Conservation (phyloP, 1,284 basidiomycete genomes). For the Phylloboletellus chloephorus region DNA sequence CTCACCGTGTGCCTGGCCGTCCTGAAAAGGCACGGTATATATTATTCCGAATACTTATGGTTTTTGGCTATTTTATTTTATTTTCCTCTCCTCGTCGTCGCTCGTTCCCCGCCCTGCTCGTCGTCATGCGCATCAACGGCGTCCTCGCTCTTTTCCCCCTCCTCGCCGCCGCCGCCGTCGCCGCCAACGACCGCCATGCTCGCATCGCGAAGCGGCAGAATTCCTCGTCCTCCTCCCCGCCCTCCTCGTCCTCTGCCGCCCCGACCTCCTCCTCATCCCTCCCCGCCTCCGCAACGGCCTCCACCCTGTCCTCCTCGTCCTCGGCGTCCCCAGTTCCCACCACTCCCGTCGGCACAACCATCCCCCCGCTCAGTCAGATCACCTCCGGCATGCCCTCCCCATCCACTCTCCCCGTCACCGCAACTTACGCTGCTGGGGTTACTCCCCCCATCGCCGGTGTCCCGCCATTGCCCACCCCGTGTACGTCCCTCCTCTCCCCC, state of each 20-base stretch:
- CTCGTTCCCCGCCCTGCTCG: constrained; percentile 17
- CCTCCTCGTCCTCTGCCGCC: constrained; percentile 21
- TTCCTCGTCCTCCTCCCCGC: constrained; percentile 17
- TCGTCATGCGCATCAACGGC: constrained; percentile 40
- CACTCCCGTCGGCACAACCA: constrained; percentile 28
- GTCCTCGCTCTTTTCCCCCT: constrained; percentile 42
- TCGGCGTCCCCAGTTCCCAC: constrained; percentile 23
- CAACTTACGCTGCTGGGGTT: constrained; percentile 56
- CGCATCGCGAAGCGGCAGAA: constrained; percentile 27
- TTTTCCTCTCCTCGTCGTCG: constrained; percentile 2
- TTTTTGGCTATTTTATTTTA: neutral
- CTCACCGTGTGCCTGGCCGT: neutral
- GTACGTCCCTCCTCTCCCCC: constrained; percentile 38
- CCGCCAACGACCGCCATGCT: constrained; percentile 32
- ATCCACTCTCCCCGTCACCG: constrained; percentile 44
- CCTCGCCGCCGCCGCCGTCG: constrained; percentile 30
- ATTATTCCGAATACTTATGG: too few relatives aligned
- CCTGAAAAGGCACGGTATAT: constrained; percentile 3
- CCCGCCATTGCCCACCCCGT: constrained; percentile 55
- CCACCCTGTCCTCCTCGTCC: constrained; percentile 17
- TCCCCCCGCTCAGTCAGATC: constrained; percentile 58
- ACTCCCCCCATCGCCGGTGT: constrained; percentile 58
- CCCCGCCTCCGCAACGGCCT: constrained; percentile 15
- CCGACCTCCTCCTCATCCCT: neutral
- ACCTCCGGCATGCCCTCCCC: constrained; percentile 63